A percentile compares a stretch with the other conserved stretches of the same genome.
These are phyloP conservation scores for Psilocybe azurescens DNA, from an alignment of 768 basidiomycete species.

Conservation along the genomic window DNA sequence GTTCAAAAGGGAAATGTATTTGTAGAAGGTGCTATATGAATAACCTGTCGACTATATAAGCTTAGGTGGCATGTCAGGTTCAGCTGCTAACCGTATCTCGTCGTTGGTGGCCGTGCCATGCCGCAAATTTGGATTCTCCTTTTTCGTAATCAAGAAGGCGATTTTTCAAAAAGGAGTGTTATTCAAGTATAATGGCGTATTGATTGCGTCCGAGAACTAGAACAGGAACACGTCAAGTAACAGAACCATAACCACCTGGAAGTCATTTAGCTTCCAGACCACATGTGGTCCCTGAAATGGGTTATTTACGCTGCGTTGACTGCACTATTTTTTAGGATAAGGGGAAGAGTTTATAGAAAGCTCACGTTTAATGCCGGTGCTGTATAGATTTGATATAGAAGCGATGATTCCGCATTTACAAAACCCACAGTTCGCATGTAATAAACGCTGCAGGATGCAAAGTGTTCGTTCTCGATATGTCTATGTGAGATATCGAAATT, in stretches of 20 bases:
- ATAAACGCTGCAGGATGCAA: conserved; percentile 5
- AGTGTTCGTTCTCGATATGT: neutral
- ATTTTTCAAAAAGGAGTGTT: neutral
- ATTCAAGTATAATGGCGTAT: neutral
- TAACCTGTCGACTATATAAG: neutral
- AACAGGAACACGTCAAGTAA: neutral
- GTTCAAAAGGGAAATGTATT: neutral
- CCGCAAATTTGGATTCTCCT: conserved; percentile 5
- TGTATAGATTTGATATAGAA: neutral
- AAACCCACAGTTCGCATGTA: conserved; percentile 7
- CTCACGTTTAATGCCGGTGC: conserved; percentile 16
- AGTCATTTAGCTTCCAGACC: neutral
- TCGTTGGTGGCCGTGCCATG: conserved; percentile 12
- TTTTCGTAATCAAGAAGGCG: neutral
- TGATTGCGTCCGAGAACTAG: neutral
- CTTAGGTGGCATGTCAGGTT: neutral
- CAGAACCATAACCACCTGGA: neutral
- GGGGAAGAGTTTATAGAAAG: conserved; percentile 2
- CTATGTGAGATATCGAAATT: conserved; percentile 7
- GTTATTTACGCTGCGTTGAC: neutral
- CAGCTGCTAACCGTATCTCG: conserved; percentile 7
- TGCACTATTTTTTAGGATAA: conserved; percentile 1
- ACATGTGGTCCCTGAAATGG: neutral
- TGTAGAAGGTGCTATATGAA: neutral
- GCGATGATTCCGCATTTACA: neutral